These are phyloP conservation scores for Aspergillus avenaceus DNA, from an alignment of 495 filamentous ascomycete species.

Conservation along the genomic window DNA sequence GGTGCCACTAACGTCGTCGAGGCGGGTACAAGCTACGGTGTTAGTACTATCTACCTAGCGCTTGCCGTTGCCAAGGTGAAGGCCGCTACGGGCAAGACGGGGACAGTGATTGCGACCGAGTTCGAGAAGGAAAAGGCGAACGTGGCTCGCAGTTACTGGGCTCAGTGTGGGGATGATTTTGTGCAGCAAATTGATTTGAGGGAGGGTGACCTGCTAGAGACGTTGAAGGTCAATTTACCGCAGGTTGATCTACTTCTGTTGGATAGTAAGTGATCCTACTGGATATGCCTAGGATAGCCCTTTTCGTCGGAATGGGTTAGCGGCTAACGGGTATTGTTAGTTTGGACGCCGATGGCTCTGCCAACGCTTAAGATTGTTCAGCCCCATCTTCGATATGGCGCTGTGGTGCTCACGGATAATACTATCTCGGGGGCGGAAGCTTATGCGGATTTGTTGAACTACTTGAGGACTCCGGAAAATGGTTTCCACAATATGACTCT, in stretches of 20 bases:
- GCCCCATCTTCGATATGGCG: slow-evolving; percentile 40
- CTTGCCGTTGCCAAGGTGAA: slow-evolving; percentile 44
- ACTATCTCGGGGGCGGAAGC: slow-evolving; percentile 24
- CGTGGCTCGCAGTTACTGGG: slow-evolving; percentile 46
- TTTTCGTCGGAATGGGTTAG: background rate
- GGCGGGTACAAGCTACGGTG: slow-evolving; percentile 55
- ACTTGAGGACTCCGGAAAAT: slow-evolving; percentile 12
- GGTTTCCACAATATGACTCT: slow-evolving; percentile 8
- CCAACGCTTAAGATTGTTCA: slow-evolving; percentile 45
- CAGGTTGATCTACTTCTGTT: slow-evolving; percentile 52
- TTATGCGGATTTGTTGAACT: slow-evolving; percentile 36
- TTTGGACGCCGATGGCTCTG: slow-evolving; percentile 50
- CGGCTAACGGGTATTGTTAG: slow-evolving; percentile 20
- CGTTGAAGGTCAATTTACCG: slow-evolving; percentile 37
- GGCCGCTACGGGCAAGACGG: slow-evolving; percentile 11
- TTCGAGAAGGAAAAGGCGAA: slow-evolving; percentile 48
- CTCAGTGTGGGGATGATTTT: slow-evolving; percentile 36
- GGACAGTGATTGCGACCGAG: slow-evolving; percentile 54
- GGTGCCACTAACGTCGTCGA: slow-evolving; percentile 50
- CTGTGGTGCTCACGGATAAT: slow-evolving; percentile 51
- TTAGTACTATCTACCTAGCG: slow-evolving; percentile 57
- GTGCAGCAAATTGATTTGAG: slow-evolving; percentile 48
- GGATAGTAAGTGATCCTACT: slow-evolving; percentile 44
- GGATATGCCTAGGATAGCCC: background rate
- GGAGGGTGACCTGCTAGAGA: slow-evolving; percentile 52